Evolutionary conservation across 768 basidiomycete species (phyloP).

Genomic region (Chalciporus chontae): DNA sequence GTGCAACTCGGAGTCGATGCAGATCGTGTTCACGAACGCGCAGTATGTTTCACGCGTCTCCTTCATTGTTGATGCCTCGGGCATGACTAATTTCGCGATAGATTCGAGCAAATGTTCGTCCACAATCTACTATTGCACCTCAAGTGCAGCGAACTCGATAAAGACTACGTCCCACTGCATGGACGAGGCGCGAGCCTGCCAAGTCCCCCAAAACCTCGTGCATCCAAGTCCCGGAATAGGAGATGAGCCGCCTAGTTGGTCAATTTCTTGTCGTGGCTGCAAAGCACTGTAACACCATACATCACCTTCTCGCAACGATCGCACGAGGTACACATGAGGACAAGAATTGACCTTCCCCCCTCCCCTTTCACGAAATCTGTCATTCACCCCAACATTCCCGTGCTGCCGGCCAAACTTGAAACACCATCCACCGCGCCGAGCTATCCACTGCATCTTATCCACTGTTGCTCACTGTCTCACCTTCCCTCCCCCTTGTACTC

Average conservation of each 20-base stretch:
- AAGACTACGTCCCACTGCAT: slow-evolving; percentile 72
- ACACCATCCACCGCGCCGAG: not conserved
- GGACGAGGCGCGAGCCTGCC: slow-evolving; percentile 69
- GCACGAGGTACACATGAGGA: not conserved
- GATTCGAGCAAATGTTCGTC: slow-evolving; percentile 88
- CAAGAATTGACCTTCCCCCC: not conserved
- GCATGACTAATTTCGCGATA: slow-evolving; percentile 25
- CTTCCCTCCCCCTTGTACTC: slow-evolving; percentile 15
- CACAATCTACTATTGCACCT: slow-evolving; percentile 81
- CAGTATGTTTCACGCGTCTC: slow-evolving; percentile 55
- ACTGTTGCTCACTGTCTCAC: not conserved
- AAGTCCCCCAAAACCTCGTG: slow-evolving; percentile 40
- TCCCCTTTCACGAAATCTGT: not conserved
- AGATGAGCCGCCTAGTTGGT: slow-evolving; percentile 25
- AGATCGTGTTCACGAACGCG: slow-evolving; percentile 87
- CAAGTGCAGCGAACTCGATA: slow-evolving; percentile 70
- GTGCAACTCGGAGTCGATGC: slow-evolving; percentile 84
- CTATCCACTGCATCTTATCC: not conserved
- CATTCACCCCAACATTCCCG: not conserved
- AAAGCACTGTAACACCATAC: not conserved
- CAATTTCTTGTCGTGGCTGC: not conserved
- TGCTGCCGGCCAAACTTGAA: not conserved
- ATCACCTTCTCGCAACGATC: not conserved
- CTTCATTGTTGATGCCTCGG: slow-evolving; percentile 3
- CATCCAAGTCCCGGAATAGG: slow-evolving; percentile 55